Base-by-base conservation (phyloP, 2,329 filamentous ascomycete genomes). In the Madurella mycetomatis region DNA sequence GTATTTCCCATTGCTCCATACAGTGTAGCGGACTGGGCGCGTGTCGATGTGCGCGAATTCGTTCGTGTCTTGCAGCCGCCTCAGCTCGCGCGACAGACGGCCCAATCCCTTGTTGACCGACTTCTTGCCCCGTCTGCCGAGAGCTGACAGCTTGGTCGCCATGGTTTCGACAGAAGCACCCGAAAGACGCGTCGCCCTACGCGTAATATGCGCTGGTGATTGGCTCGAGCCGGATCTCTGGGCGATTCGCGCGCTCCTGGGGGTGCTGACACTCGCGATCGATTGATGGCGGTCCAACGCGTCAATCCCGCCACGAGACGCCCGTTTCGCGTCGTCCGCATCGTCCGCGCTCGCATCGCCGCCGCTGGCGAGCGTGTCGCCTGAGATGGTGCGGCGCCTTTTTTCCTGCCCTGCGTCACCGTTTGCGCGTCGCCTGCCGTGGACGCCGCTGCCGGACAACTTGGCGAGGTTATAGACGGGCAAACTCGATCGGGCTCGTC, bases 401-500 rank as follows among this genome's bases (percentile, higher is more conserved):
- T 74, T 72, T 40, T 75, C 69, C 32, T 69, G 65, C 11, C 76
- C 73, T 25, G 68, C 62, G 58, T 82, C 78, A 55, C 79, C 76
- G 44, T 79, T 81, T 43, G 76, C 67, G 69, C 72, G 76, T 70
- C 72, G 77, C 62, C 78, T 81, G 48, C 78, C 83, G 60, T 86
- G 83, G 42, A 79, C 75, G 30, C 79, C 77, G 46, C 82, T 87
- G 60, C 84, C 84, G 54, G 77, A 79, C 49, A 87, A 74, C 62
- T 81, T 78, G 59, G 82, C 76, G 15, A 87, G 71, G 63, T 90
- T 90, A 71, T 90, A 90, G 15, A 84, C 80, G 12, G 81, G 77
- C 16, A 82, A 73, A 50, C 76, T 78, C n/a, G 71, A 64, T 58
- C 81, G 78, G 39, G 76, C 72, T 64, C 85, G 81, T 62, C 78